A percentile compares a stretch with the other conserved stretches of the same genome.
phyloP scores from a whole-genome alignment of 2,329 filamentous ascomycete genomes.

The Apiospora hydei region DNA sequence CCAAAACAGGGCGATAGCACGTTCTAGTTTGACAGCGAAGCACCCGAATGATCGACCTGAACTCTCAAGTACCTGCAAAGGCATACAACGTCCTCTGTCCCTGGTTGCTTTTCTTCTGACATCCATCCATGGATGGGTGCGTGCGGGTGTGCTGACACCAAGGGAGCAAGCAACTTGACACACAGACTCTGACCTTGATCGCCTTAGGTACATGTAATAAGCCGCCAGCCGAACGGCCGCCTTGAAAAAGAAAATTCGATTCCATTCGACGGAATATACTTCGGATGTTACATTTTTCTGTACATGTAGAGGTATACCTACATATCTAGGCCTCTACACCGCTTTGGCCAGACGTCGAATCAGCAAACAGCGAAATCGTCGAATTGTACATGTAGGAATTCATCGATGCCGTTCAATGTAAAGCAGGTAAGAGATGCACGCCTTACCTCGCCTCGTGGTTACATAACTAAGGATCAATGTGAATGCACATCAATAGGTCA shows the following conservation, averaged over 20 bases:
- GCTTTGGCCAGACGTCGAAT: background rate
- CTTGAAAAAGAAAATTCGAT: background rate
- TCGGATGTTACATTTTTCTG: too few relatives aligned
- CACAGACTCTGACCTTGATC: background rate
- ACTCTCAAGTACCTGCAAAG: background rate
- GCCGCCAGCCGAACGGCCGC: constrained; percentile 1
- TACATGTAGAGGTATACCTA: background rate
- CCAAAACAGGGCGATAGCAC: constrained; percentile 2
- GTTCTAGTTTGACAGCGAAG: constrained; percentile 13
- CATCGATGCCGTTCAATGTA: background rate
- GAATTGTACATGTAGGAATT: background rate
- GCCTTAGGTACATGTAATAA: background rate
- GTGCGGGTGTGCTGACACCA: background rate
- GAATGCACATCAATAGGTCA: too few relatives aligned
- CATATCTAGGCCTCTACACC: background rate
- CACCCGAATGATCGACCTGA: background rate
- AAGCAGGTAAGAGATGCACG: background rate
- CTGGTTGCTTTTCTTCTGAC: background rate
- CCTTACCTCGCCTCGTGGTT: constrained; percentile 10
- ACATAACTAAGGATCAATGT: background rate
- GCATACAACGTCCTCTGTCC: background rate
- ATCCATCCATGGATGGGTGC: background rate
- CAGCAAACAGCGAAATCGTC: background rate
- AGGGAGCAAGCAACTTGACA: background rate
- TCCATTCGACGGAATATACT: background rate